Evolutionary conservation across 768 basidiomycete species (phyloP).

Genomic region (Coprinellus micaceus): DNA sequence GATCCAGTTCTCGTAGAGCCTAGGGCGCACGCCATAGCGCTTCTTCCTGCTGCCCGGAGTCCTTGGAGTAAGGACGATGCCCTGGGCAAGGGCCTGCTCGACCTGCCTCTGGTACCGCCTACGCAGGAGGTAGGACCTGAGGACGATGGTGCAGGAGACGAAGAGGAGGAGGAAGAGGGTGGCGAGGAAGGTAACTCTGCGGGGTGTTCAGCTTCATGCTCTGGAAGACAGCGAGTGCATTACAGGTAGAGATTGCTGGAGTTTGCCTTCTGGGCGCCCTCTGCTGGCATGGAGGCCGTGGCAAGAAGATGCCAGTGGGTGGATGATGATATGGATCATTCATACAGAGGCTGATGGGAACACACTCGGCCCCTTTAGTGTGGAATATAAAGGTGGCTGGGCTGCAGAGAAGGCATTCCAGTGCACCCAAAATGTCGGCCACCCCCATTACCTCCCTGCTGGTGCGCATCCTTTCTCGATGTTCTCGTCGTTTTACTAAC

Average conservation of each 20-base stretch:
- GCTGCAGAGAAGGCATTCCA: too few species aligned
- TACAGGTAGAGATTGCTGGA: conserved; percentile 46
- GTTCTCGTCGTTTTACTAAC: too few species aligned
- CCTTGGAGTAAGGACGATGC: conserved; percentile 41
- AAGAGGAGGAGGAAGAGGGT: conserved; percentile 65
- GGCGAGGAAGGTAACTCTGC: conserved; percentile 68
- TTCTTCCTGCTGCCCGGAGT: conserved; percentile 37
- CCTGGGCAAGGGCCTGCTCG: conserved; percentile 50
- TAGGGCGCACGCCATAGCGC: conserved; percentile 47
- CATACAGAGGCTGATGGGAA: conserved; percentile 10
- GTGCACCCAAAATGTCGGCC: too few species aligned
- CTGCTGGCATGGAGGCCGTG: conserved; percentile 14
- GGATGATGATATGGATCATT: conserved; percentile 15
- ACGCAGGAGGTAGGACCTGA: conserved; percentile 60
- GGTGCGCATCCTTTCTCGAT: too few species aligned
- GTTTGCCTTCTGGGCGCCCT: conserved; percentile 7
- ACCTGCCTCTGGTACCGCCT: conserved; percentile 52
- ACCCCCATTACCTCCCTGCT: conserved; percentile 30
- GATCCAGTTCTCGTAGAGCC: conserved; percentile 46
- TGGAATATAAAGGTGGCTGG: neutral
- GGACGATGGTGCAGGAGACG: conserved; percentile 60
- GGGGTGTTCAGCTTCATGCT: conserved; percentile 5
- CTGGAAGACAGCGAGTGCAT: conserved; percentile 13
- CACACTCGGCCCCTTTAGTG: conserved; percentile 14
- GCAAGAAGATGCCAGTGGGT: conserved; percentile 14